phyloP scores from a whole-genome alignment of 2,329 filamentous ascomycete species.

The Zasmidium citrigriseum region DNA sequence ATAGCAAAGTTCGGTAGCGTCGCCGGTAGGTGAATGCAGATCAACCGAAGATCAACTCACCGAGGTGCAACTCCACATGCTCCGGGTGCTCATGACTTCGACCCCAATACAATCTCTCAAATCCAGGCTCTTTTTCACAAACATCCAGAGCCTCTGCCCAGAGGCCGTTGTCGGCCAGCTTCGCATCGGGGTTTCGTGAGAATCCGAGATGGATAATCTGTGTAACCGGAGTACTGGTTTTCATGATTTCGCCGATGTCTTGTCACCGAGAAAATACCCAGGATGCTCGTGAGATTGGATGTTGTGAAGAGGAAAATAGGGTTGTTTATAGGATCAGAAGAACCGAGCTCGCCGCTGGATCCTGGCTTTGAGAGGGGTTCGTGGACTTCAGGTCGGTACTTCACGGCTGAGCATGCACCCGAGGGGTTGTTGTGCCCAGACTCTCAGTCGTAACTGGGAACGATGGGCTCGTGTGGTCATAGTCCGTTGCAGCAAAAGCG shows the following conservation, averaged over 20 bases:
- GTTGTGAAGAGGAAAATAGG: background rate
- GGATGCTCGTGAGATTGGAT: background rate
- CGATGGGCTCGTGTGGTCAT: background rate
- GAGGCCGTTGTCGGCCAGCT: slow-evolving; percentile 4
- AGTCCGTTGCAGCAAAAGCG: background rate
- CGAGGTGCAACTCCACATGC: slow-evolving; percentile 15
- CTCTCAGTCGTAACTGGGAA: too few species aligned
- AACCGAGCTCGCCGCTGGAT: background rate
- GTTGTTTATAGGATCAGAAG: background rate
- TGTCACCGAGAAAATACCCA: background rate
- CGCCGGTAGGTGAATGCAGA: background rate
- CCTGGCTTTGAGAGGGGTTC: background rate
- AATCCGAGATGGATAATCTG: slow-evolving; percentile 16
- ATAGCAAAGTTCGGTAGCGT: background rate
- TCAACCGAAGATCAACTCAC: slow-evolving; percentile 1
- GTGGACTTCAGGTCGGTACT: background rate
- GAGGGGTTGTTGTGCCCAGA: too few species aligned
- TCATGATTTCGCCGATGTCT: background rate
- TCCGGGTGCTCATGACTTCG: slow-evolving; percentile 11
- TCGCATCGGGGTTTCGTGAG: slow-evolving; percentile 1
- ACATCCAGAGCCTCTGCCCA: slow-evolving; percentile 11
- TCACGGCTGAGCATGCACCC: background rate
- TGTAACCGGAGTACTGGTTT: slow-evolving; percentile 1
- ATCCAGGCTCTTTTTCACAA: background rate
- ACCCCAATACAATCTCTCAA: slow-evolving; percentile 15